phyloP scores from a whole-genome alignment of 78 protist genomes.

The Emiliania huxleyi region DNA sequence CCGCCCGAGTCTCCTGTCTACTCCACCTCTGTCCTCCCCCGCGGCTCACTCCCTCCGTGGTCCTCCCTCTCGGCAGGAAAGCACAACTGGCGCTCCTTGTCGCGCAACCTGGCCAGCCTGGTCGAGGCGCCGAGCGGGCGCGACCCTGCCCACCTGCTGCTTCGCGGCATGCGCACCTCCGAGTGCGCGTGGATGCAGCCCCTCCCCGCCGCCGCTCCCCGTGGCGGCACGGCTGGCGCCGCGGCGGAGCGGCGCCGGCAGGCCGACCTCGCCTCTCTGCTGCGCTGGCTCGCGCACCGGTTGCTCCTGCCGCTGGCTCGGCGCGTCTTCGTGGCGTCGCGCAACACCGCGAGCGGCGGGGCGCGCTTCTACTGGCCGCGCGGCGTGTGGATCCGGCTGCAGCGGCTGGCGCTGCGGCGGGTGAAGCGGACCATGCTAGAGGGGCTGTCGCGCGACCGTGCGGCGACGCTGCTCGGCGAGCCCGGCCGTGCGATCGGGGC shows the following conservation, averaged over 20 bases:
- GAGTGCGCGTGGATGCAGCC: background rate
- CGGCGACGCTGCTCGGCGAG: background rate
- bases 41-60: too few species aligned
- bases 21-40: too few species aligned
- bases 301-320: background rate
- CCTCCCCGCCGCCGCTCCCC: background rate
- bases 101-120: background rate
- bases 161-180: too few species aligned
- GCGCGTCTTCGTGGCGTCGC: background rate
- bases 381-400: background rate
- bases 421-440: background rate
- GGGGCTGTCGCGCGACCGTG: background rate
- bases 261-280: background rate
- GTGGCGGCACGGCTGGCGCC: background rate
- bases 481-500: background rate
- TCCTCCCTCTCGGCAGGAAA: too few species aligned
- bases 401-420: background rate
- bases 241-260: background rate
- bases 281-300: background rate
- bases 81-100: too few species aligned
- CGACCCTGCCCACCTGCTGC: background rate
- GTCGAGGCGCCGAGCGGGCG: background rate
- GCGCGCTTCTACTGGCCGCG: background rate
- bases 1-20: too few species aligned
- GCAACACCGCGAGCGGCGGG: background rate